Conservation (phyloP, 1,284 basidiomycete species). For the Ustilago sp. region DNA sequence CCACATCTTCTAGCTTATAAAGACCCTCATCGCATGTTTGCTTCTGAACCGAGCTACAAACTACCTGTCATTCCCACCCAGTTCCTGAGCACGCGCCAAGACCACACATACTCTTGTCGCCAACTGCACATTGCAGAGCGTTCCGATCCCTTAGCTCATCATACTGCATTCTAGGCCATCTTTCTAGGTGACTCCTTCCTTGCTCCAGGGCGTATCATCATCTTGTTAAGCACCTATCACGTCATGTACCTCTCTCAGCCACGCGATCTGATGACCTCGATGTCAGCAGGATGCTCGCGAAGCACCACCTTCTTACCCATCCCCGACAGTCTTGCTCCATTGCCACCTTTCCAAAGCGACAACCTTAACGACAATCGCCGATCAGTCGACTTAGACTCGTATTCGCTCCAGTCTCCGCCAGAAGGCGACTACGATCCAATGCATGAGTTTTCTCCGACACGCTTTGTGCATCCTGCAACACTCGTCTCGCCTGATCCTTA, state of each 20-base stretch:
- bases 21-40: constrained; percentile 4
- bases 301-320: constrained; percentile 4
- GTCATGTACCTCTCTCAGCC: constrained; percentile 35
- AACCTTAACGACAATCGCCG: not conserved
- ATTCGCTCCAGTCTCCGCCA: not conserved
- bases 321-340: not conserved
- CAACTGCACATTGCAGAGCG: not conserved
- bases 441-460: not conserved
- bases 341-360: not conserved
- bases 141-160: not conserved
- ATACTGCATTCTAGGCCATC: not conserved
- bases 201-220: not conserved
- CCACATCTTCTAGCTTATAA: constrained; percentile 13
- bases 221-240: not conserved
- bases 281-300: constrained; percentile 28
- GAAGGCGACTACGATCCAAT: not conserved
- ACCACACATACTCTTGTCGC: not conserved
- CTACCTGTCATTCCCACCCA: constrained; percentile 1
- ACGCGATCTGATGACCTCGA: constrained; percentile 22
- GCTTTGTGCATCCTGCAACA: not conserved
- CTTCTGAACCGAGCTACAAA: not conserved
- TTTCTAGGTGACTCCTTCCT: not conserved
- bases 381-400: not conserved
- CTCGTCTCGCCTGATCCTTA: not conserved
- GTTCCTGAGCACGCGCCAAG: constrained; percentile 1